phyloP scores from a whole-genome alignment of 805 yeast genomes.

The Lachancea sp. region DNA sequence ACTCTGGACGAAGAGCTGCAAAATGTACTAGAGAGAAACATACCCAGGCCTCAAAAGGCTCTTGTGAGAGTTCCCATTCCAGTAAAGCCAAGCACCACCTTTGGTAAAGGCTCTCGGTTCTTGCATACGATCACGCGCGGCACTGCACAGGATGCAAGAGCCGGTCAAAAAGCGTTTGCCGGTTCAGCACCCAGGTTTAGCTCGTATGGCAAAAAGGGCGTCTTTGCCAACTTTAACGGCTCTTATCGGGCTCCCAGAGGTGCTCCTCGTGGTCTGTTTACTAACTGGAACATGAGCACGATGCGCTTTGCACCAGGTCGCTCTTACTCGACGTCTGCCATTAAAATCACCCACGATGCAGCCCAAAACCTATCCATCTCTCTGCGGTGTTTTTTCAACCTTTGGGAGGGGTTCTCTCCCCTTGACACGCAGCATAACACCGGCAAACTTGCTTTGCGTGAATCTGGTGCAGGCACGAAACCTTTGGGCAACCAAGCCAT shows the following conservation, averaged over 20 bases:
- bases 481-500: conserved; percentile 4
- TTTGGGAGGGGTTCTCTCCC: conserved; percentile 26
- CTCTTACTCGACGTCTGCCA: conserved; percentile 19
- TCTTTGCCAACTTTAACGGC: conserved; percentile 9
- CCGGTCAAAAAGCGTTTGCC: neutral
- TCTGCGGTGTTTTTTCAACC: conserved; percentile 35
- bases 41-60: conserved; percentile 12
- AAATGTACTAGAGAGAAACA: conserved; percentile 12
- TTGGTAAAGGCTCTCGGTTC: neutral
- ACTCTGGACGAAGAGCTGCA: conserved; percentile 17
- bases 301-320: conserved; percentile 11
- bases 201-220: conserved; percentile 4
- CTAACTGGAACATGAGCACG: conserved; percentile 19
- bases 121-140: neutral
- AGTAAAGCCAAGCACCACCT: conserved; percentile 7
- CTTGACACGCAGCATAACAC: conserved; percentile 12
- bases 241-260: conserved; percentile 14
- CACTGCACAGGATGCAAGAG: neutral
- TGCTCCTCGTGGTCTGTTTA: conserved; percentile 16
- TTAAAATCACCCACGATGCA: conserved; percentile 43
- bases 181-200: neutral
- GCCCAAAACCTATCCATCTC: conserved; percentile 51
- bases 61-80: conserved; percentile 15
- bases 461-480: conserved; percentile 9
- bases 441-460: conserved; percentile 15